Percentiles rank a stretch among this genome's conserved stretches.
Conservation (phyloP, 768 basidiomycete genomes). For the Collybia mongolica region DNA sequence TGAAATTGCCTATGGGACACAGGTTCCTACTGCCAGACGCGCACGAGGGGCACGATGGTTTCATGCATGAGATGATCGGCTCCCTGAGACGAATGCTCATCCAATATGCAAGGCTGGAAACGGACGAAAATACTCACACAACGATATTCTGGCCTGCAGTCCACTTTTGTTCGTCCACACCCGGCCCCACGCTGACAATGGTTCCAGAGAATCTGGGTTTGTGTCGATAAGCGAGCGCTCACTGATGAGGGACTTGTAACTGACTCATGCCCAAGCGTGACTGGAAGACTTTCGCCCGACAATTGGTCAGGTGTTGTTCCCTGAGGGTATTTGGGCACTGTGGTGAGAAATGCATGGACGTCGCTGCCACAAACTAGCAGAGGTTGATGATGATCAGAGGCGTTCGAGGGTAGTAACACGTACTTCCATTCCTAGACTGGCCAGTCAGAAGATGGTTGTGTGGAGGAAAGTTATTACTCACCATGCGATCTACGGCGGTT, state of each 20-base stretch:
- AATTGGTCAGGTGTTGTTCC: conserved; percentile 29
- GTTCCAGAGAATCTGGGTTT: conserved; percentile 30
- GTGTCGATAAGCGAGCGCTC: not conserved
- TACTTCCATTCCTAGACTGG: conserved; percentile 29
- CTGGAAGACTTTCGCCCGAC: conserved; percentile 37
- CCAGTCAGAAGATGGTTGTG: not conserved
- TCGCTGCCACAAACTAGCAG: conserved; percentile 44
- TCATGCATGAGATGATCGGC: conserved; percentile 39
- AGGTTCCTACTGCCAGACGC: conserved; percentile 29
- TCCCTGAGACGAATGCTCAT: conserved; percentile 26
- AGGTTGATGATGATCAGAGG: not conserved
- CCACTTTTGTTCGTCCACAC: conserved; percentile 30
- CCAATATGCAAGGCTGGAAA: not conserved
- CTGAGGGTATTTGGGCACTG: conserved; percentile 27
- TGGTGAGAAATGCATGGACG: conserved; percentile 38
- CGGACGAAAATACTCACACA: conserved; percentile 21
- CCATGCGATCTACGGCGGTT: conserved; percentile 23
- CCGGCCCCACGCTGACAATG: conserved; percentile 30
- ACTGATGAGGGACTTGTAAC: conserved; percentile 7
- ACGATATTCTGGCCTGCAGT: conserved; percentile 31
- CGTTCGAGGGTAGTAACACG: conserved; percentile 7
- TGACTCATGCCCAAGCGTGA: conserved; percentile 47
- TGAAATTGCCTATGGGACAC: conserved; percentile 30
- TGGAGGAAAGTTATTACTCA: conserved; percentile 10
- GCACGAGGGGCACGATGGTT: conserved; percentile 31